Base-by-base conservation (phyloP, 257 asterid genomes). In the Ligustrum vulgare region DNA sequence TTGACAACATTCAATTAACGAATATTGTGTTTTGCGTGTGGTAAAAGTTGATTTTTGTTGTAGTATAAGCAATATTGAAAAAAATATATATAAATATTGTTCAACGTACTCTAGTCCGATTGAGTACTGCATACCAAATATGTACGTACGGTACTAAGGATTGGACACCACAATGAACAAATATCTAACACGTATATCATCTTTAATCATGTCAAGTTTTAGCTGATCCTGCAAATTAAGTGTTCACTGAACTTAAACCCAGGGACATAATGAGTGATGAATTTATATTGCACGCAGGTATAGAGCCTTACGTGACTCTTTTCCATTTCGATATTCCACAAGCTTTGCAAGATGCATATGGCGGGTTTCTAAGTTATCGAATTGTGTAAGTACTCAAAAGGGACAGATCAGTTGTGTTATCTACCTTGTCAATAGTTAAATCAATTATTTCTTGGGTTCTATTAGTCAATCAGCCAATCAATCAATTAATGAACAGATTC, bases 331-430 rank as follows among this genome's bases (percentile, higher is more conserved):
- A 89, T 72, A 23, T 80, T 16, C 93, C 93, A 54, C 89, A 85
- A 83, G 84, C 88, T 73, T 35, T 89, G 68, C 79, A 86, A 80
- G 91, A 83, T 72, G 84, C 87, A 49, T 89, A 89, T 72, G 91
- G 88, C 18, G 93, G 93, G 37, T 88, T 84, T 68, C 78, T 88
- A 74, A 79, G 82, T 78, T n/a, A 83, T 25, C 82, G 73, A 75
- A 86, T 88, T 37, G 84, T 86, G 93, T 84, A 83, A 88, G 93
- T 69, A 31, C 41, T 13, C 20, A 2, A 43, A 70, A 51, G 8
- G 32, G 6, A 20, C 31, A 3, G 15, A 58, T 22, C 12, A 22
- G 65, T 6, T 22, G 65, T 20, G 25, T 45, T 15, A 51, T 51
- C 25, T 51, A 4, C 15, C 15, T 15, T 13, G 6, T 6, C 15